Evolutionary conservation across 345 rosid genomes (phyloP).

Genomic region (Erysimum cheiranthoides): DNA sequence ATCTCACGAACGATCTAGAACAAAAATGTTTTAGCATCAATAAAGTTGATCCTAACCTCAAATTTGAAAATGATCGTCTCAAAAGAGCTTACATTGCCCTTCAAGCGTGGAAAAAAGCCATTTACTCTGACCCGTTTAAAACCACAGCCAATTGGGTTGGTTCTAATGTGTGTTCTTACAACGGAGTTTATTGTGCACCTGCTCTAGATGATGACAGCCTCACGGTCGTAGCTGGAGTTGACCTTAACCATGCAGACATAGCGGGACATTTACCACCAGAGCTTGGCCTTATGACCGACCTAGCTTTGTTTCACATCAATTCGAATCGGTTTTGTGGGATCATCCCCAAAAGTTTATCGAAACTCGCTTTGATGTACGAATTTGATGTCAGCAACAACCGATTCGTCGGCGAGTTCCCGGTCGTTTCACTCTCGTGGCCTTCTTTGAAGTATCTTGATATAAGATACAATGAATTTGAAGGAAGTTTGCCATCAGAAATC

Average conservation of each 20-base stretch:
- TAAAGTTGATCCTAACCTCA: slow-evolving; percentile 43
- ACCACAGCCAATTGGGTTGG: slow-evolving; percentile 68
- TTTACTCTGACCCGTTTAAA: slow-evolving; percentile 65
- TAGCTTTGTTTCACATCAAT: slow-evolving; percentile 73
- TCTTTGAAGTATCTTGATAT: slow-evolving; percentile 62
- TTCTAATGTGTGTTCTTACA: slow-evolving; percentile 61
- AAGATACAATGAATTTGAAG: slow-evolving; percentile 70
- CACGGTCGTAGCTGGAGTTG: slow-evolving; percentile 66
- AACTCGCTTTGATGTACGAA: slow-evolving; percentile 57
- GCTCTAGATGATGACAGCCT: slow-evolving; percentile 55
- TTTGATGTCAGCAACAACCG: slow-evolving; percentile 76
- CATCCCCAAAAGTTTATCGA: slow-evolving; percentile 57
- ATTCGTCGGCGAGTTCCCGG: slow-evolving; percentile 62
- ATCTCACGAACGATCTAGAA: slow-evolving; percentile 42
- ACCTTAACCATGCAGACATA: slow-evolving; percentile 70
- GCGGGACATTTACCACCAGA: slow-evolving; percentile 68
- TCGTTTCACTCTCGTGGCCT: slow-evolving; percentile 49
- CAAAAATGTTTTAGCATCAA: slow-evolving; percentile 25
- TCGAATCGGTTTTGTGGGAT: slow-evolving; percentile 76
- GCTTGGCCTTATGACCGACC: slow-evolving; percentile 61
- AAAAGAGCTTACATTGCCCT: slow-evolving; percentile 65
- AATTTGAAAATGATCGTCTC: slow-evolving; percentile 56
- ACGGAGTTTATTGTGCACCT: slow-evolving; percentile 63
- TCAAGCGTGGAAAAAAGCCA: slow-evolving; percentile 64
- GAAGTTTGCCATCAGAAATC: slow-evolving; percentile 56